Evolutionary conservation across 441 rosid genomes (phyloP), one percentile per base, ranked within the genome.

Genomic region (Bruguiera hainesii): DNA sequence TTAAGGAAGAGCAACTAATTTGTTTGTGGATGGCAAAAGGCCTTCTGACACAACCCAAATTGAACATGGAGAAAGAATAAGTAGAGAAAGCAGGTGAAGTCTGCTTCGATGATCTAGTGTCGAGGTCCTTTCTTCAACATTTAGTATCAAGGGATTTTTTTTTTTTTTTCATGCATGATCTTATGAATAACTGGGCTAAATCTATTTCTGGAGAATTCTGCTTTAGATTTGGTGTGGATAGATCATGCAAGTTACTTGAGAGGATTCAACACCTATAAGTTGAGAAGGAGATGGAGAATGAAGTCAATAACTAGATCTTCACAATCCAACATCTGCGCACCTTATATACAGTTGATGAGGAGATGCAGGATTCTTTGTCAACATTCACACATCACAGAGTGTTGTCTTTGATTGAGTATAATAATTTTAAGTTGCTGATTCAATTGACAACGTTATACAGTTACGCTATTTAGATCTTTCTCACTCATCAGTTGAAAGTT

Each of bases 21-120:
- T 58, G 39, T 0, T 42, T 64, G 18, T 74, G 73, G 77, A 64
- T 69, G 63, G 77, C 63, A 10, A 39, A 65, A 8, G 73, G 70
- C 0, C 58, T 59, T 19, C 52, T 69, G 57, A 21, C 2, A 19
- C 39, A 30, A 21, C 23, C 57, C 1, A 7, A 13, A n/a, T 10
- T 7, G 11, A n/a, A 51, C 25, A 19, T 9, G 30, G 15, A 6
- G 52, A 60, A 7, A 3, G 26, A 68, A 50, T 61, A 67, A 37
- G 31, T 28, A 48, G 76, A 74, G 46, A 31, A 59, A n/a, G 56
- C 25, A 20, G 26, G 56, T 20, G 25, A 7, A n/a, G 13, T n/a
- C 1, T 52, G 25, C 25, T 51, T 73, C 10, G 67, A 56, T 8
- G 68, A 73, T n/a, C 35, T 73, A 50, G 10, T 10, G 42, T 48